phyloP scores from a whole-genome alignment of 257 asterid species.

The Solanum dulcamara region DNA sequence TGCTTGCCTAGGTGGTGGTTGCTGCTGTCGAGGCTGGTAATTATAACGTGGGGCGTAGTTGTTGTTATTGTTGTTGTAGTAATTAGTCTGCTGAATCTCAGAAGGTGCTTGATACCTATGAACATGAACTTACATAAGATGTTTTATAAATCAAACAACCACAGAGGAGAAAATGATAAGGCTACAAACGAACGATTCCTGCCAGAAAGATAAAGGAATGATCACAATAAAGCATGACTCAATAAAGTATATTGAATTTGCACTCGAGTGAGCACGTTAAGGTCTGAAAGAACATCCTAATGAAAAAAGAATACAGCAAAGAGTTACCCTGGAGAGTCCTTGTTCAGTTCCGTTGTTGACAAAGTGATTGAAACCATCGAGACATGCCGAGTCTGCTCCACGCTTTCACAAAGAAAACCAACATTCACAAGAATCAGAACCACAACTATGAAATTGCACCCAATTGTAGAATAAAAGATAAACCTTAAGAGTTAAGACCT shows the following conservation, averaged over 20 bases:
- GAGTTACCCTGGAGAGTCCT: slow-evolving; percentile 75
- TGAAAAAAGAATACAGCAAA: not conserved
- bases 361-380: slow-evolving; percentile 89
- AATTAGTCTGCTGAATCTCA: slow-evolving; percentile 34
- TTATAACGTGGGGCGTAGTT: slow-evolving; percentile 28
- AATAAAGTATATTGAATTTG: not conserved
- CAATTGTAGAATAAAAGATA: not conserved
- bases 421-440: not conserved
- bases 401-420: slow-evolving; percentile 31
- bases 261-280: not conserved
- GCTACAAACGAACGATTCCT: not conserved
- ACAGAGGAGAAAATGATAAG: not conserved
- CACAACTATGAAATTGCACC: not conserved
- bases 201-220: not conserved
- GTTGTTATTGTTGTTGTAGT: not conserved
- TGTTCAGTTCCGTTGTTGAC: slow-evolving; percentile 75
- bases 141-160: not conserved
- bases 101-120: slow-evolving; percentile 81
- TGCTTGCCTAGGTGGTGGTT: slow-evolving; percentile 52
- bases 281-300: not conserved
- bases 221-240: not conserved
- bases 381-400: slow-evolving; percentile 97
- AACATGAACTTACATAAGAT: not conserved
- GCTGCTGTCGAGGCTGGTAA: slow-evolving; percentile 33
- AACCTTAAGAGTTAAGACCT: not conserved